These are phyloP conservation scores for Leucogyrophana mollusca DNA, from an alignment of 768 basidiomycete genomes.

Conservation along the genomic window DNA sequence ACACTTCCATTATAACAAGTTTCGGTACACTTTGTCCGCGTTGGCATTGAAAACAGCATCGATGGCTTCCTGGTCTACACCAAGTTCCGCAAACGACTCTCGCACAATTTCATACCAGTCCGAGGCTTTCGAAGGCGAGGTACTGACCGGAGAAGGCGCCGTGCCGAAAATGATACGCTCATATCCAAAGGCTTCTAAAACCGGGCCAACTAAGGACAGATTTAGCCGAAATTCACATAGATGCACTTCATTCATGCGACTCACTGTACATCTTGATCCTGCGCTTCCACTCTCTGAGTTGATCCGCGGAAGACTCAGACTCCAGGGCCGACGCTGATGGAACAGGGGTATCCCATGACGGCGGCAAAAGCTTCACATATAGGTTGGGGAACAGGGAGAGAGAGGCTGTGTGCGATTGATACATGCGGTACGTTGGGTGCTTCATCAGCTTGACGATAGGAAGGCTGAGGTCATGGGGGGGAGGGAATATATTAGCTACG, in stretches of 20 bases:
- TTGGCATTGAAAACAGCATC: constrained; percentile 70
- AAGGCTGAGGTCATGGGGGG: constrained; percentile 66
- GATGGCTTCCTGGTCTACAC: constrained; percentile 72
- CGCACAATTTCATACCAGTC: constrained; percentile 84
- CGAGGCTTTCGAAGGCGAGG: constrained; percentile 47
- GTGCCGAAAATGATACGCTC: constrained; percentile 83
- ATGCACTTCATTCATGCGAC: constrained; percentile 29
- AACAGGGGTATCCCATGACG: constrained; percentile 64
- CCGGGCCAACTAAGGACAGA: constrained; percentile 61
- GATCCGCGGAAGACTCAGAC: constrained; percentile 38
- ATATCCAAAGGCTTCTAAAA: constrained; percentile 83
- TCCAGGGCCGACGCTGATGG: constrained; percentile 40
- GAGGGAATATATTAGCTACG: constrained; percentile 81
- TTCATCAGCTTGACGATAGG: constrained; percentile 81
- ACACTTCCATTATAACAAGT: constrained; percentile 9
- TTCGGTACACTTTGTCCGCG: constrained; percentile 41
- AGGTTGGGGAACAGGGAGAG: constrained; percentile 75
- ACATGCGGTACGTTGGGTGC: constrained; percentile 70
- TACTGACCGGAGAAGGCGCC: constrained; percentile 56
- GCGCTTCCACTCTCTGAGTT: constrained; percentile 49
- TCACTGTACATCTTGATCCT: constrained; percentile 84
- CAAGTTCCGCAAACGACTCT: constrained; percentile 77
- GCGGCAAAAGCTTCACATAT: constrained; percentile 75
- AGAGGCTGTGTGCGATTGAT: constrained; percentile 68
- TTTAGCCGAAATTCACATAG: constrained; percentile 4